Base-by-base conservation (phyloP, 2,329 filamentous ascomycete species). In the Cladosporium sp. region DNA sequence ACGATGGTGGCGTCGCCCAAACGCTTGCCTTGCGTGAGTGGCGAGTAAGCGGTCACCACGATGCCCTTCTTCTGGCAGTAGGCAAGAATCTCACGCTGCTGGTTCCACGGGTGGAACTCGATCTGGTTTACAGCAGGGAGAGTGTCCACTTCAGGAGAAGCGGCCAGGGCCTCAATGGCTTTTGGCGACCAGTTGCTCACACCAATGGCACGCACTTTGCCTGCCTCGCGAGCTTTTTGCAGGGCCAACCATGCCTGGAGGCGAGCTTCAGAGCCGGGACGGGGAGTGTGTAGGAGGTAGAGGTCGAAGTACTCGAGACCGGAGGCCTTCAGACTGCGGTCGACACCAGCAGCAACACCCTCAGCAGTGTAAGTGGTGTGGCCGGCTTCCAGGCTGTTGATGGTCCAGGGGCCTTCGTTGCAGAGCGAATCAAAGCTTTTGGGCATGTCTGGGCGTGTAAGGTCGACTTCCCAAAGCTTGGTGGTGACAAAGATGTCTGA, bases 231-330 rank as follows among this genome's bases (percentile, higher is more conserved):
- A 34, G 91, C 80, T 68, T 83, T 84, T 81, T 92, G 90, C 84
- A 92, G 88, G 76, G 85, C 85, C 80, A 88, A 88, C 91, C 91
- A 96, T 58, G 90, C 92, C 66, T 91, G 25, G 3, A 84, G 69
- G 90, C 80, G 77, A 93, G 91, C 72, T 87, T 88, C 82, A 88
- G 88, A 69, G 81, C 82, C 72, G 79, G 83, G 74, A 89, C 83
- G 64, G 6, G 91, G 89, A 91, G 91, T 95, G 80, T 96, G 92
- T 81, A 96, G 85, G 39, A 96, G 83, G 75, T 87, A 92, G 65
- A 96, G 81, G 76, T 96, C 92, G 5, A 96, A 85, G 76, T 96
- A 94, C 69, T 92, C 89, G 56, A 95, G 81, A 1, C 91, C 90
- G 36, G 96, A 81, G 66, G 85, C 84, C 79, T 89, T 86, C 75